Evolutionary conservation across 768 basidiomycete genomes (phyloP).

Genomic region (Pilatotrama ljubarskyi): DNA sequence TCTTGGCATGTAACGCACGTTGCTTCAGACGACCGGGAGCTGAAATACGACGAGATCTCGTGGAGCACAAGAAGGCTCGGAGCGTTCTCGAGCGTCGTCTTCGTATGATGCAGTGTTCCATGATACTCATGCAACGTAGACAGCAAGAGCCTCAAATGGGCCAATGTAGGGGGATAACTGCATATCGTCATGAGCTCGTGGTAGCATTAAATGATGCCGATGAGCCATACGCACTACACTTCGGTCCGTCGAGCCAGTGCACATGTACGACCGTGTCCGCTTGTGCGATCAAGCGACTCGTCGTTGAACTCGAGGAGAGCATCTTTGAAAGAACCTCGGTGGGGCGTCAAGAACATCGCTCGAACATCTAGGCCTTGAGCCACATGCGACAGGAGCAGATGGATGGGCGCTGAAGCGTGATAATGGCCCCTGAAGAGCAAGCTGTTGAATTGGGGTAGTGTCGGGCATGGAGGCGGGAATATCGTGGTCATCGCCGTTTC

Average conservation of each 20-base stretch:
- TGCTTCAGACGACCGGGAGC: constrained; percentile 10
- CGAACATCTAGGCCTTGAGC: constrained; percentile 35
- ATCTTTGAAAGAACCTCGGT: constrained; percentile 42
- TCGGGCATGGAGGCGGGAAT: constrained; percentile 43
- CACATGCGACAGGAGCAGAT: constrained; percentile 57
- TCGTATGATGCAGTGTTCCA: constrained; percentile 28
- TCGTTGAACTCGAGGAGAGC: constrained; percentile 53
- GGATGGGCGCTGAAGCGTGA: constrained; percentile 68
- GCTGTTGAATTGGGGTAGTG: constrained; percentile 55
- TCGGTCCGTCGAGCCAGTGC: constrained; percentile 31
- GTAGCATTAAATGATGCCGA: neutral
- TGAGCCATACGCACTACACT: constrained; percentile 55
- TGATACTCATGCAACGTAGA: constrained; percentile 45
- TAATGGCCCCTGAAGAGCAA: constrained; percentile 66
- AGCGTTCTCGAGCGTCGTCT: constrained; percentile 37
- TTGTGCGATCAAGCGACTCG: constrained; percentile 34
- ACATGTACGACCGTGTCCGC: constrained; percentile 31
- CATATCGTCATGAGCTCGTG: too few species aligned
- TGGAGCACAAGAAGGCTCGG: constrained; percentile 60
- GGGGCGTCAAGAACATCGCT: constrained; percentile 55
- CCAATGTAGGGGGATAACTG: constrained; percentile 65
- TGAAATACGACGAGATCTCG: constrained; percentile 60
- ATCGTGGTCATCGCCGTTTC: constrained; percentile 36
- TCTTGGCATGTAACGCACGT: constrained; percentile 19
- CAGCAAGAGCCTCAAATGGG: constrained; percentile 54